Evolutionary conservation across 257 asterid genomes (phyloP), one percentile per base, ranked within the genome.

Genomic region (Echites panduratus): DNA sequence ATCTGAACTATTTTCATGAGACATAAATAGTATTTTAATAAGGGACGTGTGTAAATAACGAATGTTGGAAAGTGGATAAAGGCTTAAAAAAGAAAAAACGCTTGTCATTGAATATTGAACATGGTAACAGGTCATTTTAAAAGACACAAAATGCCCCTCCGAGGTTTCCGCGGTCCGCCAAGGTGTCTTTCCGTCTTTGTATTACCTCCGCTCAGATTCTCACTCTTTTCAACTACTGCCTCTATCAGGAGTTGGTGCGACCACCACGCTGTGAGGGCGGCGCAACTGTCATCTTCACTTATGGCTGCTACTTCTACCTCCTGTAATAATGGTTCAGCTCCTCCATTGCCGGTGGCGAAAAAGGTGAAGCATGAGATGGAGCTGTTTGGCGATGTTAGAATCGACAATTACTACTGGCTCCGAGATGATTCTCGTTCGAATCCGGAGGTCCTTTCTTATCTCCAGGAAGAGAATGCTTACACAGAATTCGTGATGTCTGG

Each of bases 381-480:
- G 90, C 76, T 84, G 91, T 91, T 94, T 64, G 97, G 96, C 61
- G 99, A 94, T 82, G 85, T 88, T 43, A 86, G 97, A 73, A 76
- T 89, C 75, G 97, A 94, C 75, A 79, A 87, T 64, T 89, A 94
- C 85, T 89, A 89, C 81, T 94, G 97, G 99, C 90, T 91, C 71
- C 99, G 99, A 72, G 97, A 94, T 71, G 99, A 94, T 78, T 85
- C 93, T 64, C 96, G 97, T 63, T 75, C 95, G 1, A 79, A 88
- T 70, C 88, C 96, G 3, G 78, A 88, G 63, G 76, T 94, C 50
- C 78, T 94, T 65, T 80, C 80, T 74, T 77, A 94, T 77, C 93
- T 94, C 48, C 81, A 79, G 0, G 77, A 79, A 73, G 99, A 94
- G 85, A 94, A 91, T 79, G 92, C 89, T 24, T 86, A 87, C 75